Conservation (phyloP, 2,329 filamentous ascomycete genomes). For the Didymella segeticola region DNA sequence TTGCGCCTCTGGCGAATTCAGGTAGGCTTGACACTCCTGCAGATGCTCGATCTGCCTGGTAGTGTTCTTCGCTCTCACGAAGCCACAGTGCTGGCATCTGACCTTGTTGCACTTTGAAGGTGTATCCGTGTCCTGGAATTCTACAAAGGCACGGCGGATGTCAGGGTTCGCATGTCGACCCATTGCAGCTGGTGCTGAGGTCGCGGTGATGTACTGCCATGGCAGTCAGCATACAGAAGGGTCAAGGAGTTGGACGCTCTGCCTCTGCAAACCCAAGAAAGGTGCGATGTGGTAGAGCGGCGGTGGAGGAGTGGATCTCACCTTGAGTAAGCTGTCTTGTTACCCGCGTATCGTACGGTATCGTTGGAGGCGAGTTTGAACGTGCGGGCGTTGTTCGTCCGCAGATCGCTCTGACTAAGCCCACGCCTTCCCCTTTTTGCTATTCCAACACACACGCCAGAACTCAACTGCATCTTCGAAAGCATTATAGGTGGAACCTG, state of each 20-base stretch:
- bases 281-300: neutral
- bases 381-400: neutral
- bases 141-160: slow-evolving; percentile 46
- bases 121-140: slow-evolving; percentile 52
- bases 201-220: slow-evolving; percentile 13
- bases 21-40: slow-evolving; percentile 54
- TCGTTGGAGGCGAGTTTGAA: neutral
- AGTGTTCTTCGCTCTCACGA: slow-evolving; percentile 58
- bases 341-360: slow-evolving; percentile 18
- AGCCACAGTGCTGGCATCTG: slow-evolving; percentile 58
- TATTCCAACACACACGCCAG: neutral
- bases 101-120: slow-evolving; percentile 58
- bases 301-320: slow-evolving; percentile 9
- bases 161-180: slow-evolving; percentile 52
- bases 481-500: no score
- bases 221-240: slow-evolving; percentile 20
- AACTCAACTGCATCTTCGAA: neutral
- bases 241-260: neutral
- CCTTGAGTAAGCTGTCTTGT: slow-evolving; percentile 16
- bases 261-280: neutral
- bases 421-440: neutral
- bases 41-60: slow-evolving; percentile 60
- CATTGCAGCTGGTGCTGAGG: slow-evolving; percentile 19
- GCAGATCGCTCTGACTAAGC: slow-evolving; percentile 10
- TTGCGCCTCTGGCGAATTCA: slow-evolving; percentile 54